phyloP scores from a whole-genome alignment of 768 basidiomycete species.

The Leccinum pellstonianum region DNA sequence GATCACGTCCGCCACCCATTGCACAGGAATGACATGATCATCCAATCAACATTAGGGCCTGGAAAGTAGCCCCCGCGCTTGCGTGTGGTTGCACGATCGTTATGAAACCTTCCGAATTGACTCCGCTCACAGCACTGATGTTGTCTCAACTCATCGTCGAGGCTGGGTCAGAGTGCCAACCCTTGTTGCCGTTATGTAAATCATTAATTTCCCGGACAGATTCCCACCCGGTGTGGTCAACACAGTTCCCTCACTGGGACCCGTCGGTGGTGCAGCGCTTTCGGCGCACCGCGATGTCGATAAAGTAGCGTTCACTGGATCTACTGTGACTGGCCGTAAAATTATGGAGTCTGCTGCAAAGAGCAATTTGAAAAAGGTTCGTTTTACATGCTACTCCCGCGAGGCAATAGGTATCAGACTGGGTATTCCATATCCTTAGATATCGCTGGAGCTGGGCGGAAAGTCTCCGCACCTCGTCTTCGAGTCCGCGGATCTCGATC shows the following conservation, averaged over 20 bases:
- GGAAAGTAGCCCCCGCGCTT: conserved; percentile 93
- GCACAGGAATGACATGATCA: conserved; percentile 1
- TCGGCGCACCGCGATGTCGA: conserved; percentile 82
- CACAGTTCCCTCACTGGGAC: conserved; percentile 79
- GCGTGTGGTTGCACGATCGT: conserved; percentile 91
- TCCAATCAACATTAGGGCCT: conserved; percentile 48
- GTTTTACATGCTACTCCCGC: conserved; percentile 27
- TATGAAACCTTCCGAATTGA: conserved; percentile 92
- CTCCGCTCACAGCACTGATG: conserved; percentile 80
- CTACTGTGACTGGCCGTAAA: conserved; percentile 83
- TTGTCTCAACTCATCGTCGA: conserved; percentile 78
- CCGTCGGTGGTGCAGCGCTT: conserved; percentile 82
- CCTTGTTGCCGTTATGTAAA: conserved; percentile 12
- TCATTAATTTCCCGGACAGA: conserved; percentile 37
- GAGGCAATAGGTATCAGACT: conserved; percentile 20
- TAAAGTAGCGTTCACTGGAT: conserved; percentile 95
- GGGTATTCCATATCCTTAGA: conserved; percentile 36
- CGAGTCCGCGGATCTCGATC: conserved; percentile 84
- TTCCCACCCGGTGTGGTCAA: conserved; percentile 93
- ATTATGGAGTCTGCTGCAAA: conserved; percentile 91
- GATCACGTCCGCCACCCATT: conserved; percentile 2
- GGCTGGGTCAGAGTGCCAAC: conserved; percentile 60
- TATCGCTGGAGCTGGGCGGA: conserved; percentile 92
- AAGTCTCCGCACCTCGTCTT: conserved; percentile 91
- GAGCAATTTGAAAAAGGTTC: conserved; percentile 90